Percentiles rank a stretch among this genome's conserved stretches.
Conservation (phyloP, 164 flowering plant species). For the Stephania japonica region DNA sequence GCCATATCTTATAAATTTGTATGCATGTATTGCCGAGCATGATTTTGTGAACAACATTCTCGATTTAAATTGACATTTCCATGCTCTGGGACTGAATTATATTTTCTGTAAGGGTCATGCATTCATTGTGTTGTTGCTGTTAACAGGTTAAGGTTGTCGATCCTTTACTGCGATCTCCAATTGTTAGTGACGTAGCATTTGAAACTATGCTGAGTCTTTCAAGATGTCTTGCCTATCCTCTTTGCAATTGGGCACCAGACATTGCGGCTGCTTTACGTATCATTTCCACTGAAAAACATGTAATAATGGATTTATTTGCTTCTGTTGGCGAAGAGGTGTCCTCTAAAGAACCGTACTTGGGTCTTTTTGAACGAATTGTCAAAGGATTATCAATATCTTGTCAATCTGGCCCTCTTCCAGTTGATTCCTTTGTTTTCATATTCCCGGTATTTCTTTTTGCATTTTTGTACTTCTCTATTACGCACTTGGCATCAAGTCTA, state of each 20-base stretch:
- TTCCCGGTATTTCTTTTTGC: conserved; percentile 62
- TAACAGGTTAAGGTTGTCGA: conserved; percentile 71
- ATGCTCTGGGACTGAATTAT: background rate
- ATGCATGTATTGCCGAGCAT: background rate
- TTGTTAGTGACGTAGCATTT: conserved; percentile 85
- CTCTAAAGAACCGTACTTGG: conserved; percentile 35
- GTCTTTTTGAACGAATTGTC: conserved; percentile 74
- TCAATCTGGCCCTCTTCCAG: conserved; percentile 90
- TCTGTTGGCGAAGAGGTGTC: conserved; percentile 36
- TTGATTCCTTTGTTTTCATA: conserved; percentile 76
- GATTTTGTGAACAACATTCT: background rate
- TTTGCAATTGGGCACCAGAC: conserved; percentile 86
- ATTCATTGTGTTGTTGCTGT: background rate
- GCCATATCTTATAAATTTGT: background rate
- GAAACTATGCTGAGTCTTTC: conserved; percentile 82
- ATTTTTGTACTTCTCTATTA: background rate
- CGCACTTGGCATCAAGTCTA: background rate
- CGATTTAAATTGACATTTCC: background rate
- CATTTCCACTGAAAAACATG: conserved; percentile 48
- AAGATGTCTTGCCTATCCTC: conserved; percentile 73
- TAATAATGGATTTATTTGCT: conserved; percentile 47
- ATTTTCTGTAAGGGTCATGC: background rate
- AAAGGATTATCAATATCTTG: conserved; percentile 66
- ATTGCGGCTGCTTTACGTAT: conserved; percentile 90
- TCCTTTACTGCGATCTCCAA: conserved; percentile 72